Base-by-base conservation (phyloP, 164 flowering plant species). In the Aristolochia fimbriata region DNA sequence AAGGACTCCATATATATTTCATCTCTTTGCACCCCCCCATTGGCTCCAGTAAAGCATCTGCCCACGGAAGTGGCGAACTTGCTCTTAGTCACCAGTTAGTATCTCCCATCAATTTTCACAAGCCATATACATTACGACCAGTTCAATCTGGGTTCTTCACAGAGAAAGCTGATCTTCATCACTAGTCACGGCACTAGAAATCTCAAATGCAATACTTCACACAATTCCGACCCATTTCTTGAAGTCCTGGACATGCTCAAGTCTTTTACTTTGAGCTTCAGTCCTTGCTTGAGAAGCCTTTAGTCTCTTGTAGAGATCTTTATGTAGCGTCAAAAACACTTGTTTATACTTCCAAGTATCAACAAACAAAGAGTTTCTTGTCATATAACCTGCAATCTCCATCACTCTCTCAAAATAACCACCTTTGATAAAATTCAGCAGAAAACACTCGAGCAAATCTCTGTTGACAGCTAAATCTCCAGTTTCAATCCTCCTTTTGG, bases 341-440 rank as follows among this genome's bases (percentile, higher is more conserved):
- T 65, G 69, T 70, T 71, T 83, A 63, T 67, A 85, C 80, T 81
- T 75, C 80, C 77, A 67, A 71, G 80, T 85, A 65, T 92, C 98
- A 60, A 61, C 55, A 62, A 63, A 82, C 80, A 88, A 72, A 8
- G 65, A 60, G 14, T 64, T 64, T 59, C 76, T 70, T 67, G 65
- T 62, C 96, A 88, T 85, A 58, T 64, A 67, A 27, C 56, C 69
- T 60, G 85, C 64, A 20, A 87, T 71, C 74, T 92, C 96, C 85
- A 87, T 68, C 60, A 81, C 85, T 74, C 92, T 87, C 76, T 84
- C 91, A 75, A 92, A 87, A 75, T 88, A 92, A 50, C 96, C 96
- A 49, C 93, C 96, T 55, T 69, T 76, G 71, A 92, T 64, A 72
- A 92, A 88, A 73, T 70, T 80, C 67, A 80, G 58, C 16, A 87